Percentiles rank a stretch among this genome's conserved stretches.
These are phyloP conservation scores for Candida loeiensis DNA, from an alignment of 805 yeast species.

Conservation along the genomic window DNA sequence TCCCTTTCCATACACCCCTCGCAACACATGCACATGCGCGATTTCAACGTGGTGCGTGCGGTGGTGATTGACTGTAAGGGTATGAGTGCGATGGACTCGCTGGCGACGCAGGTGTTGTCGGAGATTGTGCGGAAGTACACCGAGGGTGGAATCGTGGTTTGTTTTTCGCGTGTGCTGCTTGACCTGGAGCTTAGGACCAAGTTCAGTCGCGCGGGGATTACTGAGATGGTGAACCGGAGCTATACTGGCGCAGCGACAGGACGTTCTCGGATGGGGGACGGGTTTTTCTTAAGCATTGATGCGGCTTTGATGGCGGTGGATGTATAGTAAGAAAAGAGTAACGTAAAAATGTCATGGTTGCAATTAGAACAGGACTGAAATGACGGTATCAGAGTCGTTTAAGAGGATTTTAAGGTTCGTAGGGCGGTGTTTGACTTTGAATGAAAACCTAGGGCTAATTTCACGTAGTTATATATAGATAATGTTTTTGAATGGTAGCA, in stretches of 20 bases:
- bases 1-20: slow-evolving; percentile 76
- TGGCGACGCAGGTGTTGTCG: slow-evolving; percentile 68
- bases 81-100: slow-evolving; percentile 75
- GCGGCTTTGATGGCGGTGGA: slow-evolving; percentile 53
- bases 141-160: slow-evolving; percentile 51
- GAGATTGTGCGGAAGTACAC: slow-evolving; percentile 57
- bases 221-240: slow-evolving; percentile 20
- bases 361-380: too few relatives aligned
- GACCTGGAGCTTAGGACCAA: slow-evolving; percentile 45
- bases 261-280: slow-evolving; percentile 20
- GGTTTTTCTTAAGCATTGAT: slow-evolving; percentile 50
- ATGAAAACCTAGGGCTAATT: too few relatives aligned
- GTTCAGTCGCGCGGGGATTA: slow-evolving; percentile 55
- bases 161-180: slow-evolving; percentile 58
- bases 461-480: too few relatives aligned
- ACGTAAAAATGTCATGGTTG: too few relatives aligned
- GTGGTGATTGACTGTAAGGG: slow-evolving; percentile 79
- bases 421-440: too few relatives aligned
- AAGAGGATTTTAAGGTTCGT: too few relatives aligned
- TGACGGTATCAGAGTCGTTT: too few relatives aligned
- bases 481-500: too few relatives aligned
- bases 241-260: slow-evolving; percentile 9
- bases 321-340: background rate
- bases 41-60: slow-evolving; percentile 45
- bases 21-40: slow-evolving; percentile 45